These are phyloP conservation scores for Kentomonas sorsogonicus DNA, from an alignment of 208 protist species.

Conservation along the genomic window DNA sequence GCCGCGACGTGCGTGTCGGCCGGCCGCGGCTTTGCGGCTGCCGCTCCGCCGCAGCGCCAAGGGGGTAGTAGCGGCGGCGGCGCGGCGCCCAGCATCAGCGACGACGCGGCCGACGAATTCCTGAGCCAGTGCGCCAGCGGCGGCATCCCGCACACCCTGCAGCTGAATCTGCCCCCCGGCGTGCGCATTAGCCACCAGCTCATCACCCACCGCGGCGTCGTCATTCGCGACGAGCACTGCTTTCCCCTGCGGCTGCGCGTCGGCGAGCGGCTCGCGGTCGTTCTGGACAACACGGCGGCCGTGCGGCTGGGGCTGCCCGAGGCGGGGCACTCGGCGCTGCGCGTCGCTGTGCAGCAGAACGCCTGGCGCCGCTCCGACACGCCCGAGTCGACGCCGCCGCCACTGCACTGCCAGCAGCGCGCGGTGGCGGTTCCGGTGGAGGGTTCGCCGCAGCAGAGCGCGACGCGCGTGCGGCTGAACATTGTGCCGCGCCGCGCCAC, in stretches of 20 bases:
- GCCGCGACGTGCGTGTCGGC: constrained; percentile 9
- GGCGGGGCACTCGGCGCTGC: not conserved
- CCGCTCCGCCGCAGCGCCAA: not conserved
- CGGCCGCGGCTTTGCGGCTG: not conserved
- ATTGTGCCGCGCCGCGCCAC: not conserved
- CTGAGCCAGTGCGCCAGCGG: too few species aligned
- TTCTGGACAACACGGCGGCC: constrained; percentile 46
- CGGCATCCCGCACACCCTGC: constrained; percentile 19
- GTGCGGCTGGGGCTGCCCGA: constrained; percentile 9
- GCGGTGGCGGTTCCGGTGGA: not conserved
- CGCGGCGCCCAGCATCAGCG: not conserved
- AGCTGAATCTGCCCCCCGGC: constrained; percentile 47
- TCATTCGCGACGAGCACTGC: constrained; percentile 36
- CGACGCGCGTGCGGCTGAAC: not conserved
- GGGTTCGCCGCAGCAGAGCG: too few species aligned
- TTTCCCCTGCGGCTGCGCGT: constrained; percentile 49
- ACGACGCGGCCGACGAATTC: not conserved
- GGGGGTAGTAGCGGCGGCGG: not conserved
- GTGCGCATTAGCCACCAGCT: constrained; percentile 46
- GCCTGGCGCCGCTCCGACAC: too few species aligned
- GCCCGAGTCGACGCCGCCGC: too few species aligned
- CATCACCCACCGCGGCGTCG: constrained; percentile 58
- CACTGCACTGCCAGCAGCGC: too few species aligned
- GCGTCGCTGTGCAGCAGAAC: constrained; percentile 5
- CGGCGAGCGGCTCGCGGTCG: constrained; percentile 55